These are phyloP conservation scores for Mycena maculata DNA, from an alignment of 768 basidiomycete species.

Conservation along the genomic window DNA sequence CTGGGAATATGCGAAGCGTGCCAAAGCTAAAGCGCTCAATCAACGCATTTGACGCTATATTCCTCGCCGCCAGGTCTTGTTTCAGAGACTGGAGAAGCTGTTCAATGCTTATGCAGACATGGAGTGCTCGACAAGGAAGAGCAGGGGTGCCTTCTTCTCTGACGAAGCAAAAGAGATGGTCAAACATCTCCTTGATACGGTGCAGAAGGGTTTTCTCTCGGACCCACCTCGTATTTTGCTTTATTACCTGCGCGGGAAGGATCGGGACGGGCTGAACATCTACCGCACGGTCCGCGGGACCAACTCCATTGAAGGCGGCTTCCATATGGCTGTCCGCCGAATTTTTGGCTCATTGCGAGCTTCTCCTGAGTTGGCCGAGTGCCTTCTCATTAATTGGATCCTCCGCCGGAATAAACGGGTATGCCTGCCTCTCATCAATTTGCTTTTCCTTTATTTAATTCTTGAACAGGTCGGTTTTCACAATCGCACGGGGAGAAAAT, in stretches of 20 bases:
- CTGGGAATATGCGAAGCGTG: slow-evolving; percentile 4
- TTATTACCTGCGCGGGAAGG: neutral
- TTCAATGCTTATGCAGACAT: neutral
- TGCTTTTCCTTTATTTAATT: neutral
- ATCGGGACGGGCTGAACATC: neutral
- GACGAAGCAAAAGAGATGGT: too few species aligned
- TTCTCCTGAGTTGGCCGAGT: slow-evolving; percentile 20
- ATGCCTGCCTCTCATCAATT: neutral
- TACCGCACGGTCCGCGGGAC: slow-evolving; percentile 33
- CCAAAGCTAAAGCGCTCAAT: neutral
- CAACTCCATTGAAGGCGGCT: slow-evolving; percentile 21
- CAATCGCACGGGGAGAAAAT: neutral
- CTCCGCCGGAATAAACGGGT: neutral
- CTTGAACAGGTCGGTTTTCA: slow-evolving; percentile 1
- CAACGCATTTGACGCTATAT: neutral
- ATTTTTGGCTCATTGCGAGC: slow-evolving; percentile 34
- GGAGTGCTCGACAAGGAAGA: neutral
- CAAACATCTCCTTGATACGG: too few species aligned
- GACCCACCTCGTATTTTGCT: neutral
- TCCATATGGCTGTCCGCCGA: slow-evolving; percentile 36
- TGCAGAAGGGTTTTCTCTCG: too few species aligned
- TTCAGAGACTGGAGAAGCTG: neutral
- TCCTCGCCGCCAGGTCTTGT: neutral
- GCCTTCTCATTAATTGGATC: neutral
- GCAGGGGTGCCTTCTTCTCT: too few species aligned